Evolutionary conservation across 257 asterid species (phyloP).

Genomic region (Linaria vulgaris): DNA sequence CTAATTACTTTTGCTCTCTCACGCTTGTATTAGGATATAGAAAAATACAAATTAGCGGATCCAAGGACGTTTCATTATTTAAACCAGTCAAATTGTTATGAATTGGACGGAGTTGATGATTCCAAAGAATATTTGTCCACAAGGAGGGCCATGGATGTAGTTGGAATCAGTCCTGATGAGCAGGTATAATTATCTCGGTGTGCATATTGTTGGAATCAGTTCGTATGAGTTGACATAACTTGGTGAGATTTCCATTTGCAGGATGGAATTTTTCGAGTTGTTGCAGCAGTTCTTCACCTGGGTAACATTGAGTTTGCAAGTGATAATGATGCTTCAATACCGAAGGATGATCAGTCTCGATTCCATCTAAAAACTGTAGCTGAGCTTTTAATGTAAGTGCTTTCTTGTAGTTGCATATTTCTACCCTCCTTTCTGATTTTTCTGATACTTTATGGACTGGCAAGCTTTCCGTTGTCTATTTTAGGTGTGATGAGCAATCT

Average conservation of each 20-base stretch:
- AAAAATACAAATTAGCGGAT: conserved; percentile 69
- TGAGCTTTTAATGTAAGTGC: conserved; percentile 70
- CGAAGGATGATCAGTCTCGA: conserved; percentile 72
- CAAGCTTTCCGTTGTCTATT: conserved; percentile 21
- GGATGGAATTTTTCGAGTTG: conserved; percentile 89
- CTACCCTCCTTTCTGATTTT: conserved; percentile 3
- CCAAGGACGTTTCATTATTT: conserved; percentile 74
- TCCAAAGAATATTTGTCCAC: conserved; percentile 70
- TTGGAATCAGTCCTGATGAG: conserved; percentile 74
- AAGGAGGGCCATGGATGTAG: conserved; percentile 83
- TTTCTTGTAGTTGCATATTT: conserved; percentile 17
- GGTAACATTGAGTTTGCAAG: conserved; percentile 75
- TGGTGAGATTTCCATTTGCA: conserved; percentile 31
- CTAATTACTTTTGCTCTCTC: conserved; percentile 13
- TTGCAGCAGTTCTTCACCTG: conserved; percentile 89
- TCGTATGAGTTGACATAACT: background rate
- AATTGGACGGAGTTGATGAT: conserved; percentile 72
- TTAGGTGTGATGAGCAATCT: conserved; percentile 73
- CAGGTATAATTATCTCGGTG: conserved; percentile 47
- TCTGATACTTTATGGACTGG: conserved; percentile 13
- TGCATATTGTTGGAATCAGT: background rate
- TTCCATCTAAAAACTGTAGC: conserved; percentile 72
- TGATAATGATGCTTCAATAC: conserved; percentile 73
- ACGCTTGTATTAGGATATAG: conserved; percentile 47
- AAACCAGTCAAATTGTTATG: conserved; percentile 70